Conservation (phyloP, 768 basidiomycete species). For the Lactarius hengduanensis region DNA sequence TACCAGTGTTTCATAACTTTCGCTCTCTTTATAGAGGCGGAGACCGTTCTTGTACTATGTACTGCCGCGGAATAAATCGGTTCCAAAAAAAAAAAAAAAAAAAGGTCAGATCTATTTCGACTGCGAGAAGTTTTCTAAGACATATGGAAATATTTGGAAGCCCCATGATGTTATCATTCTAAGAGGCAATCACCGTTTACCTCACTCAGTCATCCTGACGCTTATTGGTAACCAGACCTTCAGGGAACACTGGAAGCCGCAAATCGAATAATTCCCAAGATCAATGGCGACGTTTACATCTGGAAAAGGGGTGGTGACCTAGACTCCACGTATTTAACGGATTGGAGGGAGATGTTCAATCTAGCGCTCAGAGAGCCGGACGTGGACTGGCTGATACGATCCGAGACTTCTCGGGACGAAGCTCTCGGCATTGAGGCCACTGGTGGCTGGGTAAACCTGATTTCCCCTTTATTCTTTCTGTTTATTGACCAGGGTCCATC, state of each 20-base stretch:
- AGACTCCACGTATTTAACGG: neutral
- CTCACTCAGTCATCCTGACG: neutral
- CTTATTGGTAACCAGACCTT: conserved; percentile 20
- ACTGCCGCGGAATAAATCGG: too few species aligned
- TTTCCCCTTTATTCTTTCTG: neutral
- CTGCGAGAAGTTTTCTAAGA: conserved; percentile 21
- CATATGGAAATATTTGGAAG: conserved; percentile 25
- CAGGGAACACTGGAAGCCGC: conserved; percentile 22
- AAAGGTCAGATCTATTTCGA: conserved; percentile 27
- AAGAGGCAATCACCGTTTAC: conserved; percentile 11
- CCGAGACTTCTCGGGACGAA: conserved; percentile 20
- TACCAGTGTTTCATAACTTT: too few species aligned
- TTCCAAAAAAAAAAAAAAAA: too few species aligned
- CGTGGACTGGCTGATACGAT: conserved; percentile 24
- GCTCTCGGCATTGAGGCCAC: conserved; percentile 22
- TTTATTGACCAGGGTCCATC: neutral
- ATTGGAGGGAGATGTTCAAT: conserved; percentile 20
- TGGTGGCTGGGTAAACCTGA: conserved; percentile 21
- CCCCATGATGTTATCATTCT: conserved; percentile 15
- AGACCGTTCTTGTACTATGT: too few species aligned
- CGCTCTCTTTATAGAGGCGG: too few species aligned
- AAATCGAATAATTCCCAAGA: conserved; percentile 9
- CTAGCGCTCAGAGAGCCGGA: conserved; percentile 14
- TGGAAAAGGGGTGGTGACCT: conserved; percentile 24
- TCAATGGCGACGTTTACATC: conserved; percentile 20